phyloP scores from a whole-genome alignment of 116 monocot genomes.

The Papilionanthe hybrid region DNA sequence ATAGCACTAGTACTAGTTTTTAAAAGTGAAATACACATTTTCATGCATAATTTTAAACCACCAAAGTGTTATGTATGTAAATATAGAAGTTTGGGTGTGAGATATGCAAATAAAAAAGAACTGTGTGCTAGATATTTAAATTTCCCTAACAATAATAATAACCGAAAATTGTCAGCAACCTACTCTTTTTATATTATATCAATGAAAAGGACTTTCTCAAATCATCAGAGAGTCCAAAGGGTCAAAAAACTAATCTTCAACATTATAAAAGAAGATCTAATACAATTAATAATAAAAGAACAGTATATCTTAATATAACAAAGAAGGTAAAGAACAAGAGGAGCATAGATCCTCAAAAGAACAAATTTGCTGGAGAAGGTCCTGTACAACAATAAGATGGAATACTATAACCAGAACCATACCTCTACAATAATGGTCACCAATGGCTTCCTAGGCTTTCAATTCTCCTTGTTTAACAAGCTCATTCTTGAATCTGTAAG shows the following conservation, averaged over 20 bases:
- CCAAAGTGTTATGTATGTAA: too few relatives aligned
- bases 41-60: too few relatives aligned
- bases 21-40: too few relatives aligned
- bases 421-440: conserved; percentile 1
- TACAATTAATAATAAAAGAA: not conserved
- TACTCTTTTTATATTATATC: not conserved
- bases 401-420: not conserved
- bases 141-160: not conserved
- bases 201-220: not conserved
- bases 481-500: not conserved
- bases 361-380: not conserved
- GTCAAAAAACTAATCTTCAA: not conserved
- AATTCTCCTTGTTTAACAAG: not conserved
- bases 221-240: not conserved
- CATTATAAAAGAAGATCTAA: conserved; percentile 1
- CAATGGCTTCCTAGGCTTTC: not conserved
- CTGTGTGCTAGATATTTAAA: too few relatives aligned
- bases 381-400: conserved; percentile 6
- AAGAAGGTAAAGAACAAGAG: conserved; percentile 8
- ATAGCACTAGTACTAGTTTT: too few relatives aligned
- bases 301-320: conserved; percentile 1
- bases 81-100: too few relatives aligned
- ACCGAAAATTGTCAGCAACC: not conserved
- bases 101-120: too few relatives aligned
- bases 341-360: not conserved